Percentiles rank a stretch among this genome's conserved stretches.
phyloP scores from a whole-genome alignment of 75 land plant genomes.

The Pinus tabuliformis region DNA sequence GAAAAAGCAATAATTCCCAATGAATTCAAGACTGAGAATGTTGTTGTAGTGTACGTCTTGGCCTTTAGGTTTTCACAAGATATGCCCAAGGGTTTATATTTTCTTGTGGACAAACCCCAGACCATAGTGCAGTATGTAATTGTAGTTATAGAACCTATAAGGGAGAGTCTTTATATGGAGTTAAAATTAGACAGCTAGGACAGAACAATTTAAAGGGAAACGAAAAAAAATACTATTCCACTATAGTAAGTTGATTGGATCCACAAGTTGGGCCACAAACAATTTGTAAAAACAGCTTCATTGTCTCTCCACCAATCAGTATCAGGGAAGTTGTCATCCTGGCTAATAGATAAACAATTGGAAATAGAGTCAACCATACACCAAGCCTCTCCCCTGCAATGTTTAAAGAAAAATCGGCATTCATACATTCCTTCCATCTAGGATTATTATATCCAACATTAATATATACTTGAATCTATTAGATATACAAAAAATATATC shows the following conservation, averaged over 20 bases:
- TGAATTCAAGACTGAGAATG: conserved; percentile 46
- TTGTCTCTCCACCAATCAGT: conserved; percentile 54
- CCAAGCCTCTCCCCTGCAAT: conserved; percentile 51
- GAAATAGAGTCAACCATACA: conserved; percentile 42
- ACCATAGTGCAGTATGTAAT: conserved; percentile 52
- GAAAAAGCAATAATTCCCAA: conserved; percentile 61
- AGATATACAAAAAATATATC: background rate
- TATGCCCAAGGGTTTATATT: conserved; percentile 38
- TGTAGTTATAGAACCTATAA: conserved; percentile 61
- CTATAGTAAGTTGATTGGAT: conserved; percentile 30
- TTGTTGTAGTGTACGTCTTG: conserved; percentile 14
- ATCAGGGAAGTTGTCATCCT: conserved; percentile 58
- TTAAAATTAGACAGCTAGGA: conserved; percentile 66
- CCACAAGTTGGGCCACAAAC: conserved; percentile 46
- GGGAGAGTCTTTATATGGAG: conserved; percentile 59
- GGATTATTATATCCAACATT: background rate
- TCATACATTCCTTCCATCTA: background rate
- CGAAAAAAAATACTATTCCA: conserved; percentile 62
- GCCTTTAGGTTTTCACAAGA: conserved; percentile 24
- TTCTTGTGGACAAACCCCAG: conserved; percentile 49
- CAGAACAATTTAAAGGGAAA: conserved; percentile 50
- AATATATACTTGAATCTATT: too few relatives aligned
- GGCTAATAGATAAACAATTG: conserved; percentile 58
- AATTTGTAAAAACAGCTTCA: conserved; percentile 55
- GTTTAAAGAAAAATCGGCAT: background rate